Conservation (phyloP, 2,329 filamentous ascomycete species). For the Exserohilum turcica region DNA sequence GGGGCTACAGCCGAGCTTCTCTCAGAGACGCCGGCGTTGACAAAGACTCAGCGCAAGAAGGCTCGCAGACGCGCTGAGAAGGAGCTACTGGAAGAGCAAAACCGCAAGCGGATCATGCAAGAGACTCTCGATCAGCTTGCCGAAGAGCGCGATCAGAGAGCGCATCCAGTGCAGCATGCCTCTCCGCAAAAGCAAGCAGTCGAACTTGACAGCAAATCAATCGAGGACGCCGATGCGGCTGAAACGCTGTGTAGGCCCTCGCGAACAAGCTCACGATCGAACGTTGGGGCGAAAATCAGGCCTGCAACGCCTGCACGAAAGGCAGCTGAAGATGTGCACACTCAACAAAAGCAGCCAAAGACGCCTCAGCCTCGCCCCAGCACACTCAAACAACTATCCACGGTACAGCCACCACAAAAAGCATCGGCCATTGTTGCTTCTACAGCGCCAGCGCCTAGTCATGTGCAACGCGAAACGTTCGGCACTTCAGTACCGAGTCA, state of each 20-base stretch:
- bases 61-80: constrained; percentile 35
- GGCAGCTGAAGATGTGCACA: not conserved
- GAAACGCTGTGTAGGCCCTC: constrained; percentile 8
- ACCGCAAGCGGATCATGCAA: constrained; percentile 14
- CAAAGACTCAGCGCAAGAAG: constrained; percentile 34
- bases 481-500: constrained; percentile 16
- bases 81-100: constrained; percentile 17
- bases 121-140: constrained; percentile 11
- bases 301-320: constrained; percentile 16
- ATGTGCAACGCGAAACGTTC: constrained; percentile 10
- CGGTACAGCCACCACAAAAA: constrained; percentile 7
- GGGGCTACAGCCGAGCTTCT: constrained; percentile 2
- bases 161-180: not conserved
- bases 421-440: not conserved
- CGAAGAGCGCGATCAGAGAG: constrained; percentile 11
- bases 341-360: constrained; percentile 19
- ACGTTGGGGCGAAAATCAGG: constrained; percentile 37
- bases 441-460: constrained; percentile 1
- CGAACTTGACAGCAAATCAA: not conserved
- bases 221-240: not conserved
- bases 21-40: constrained; percentile 14
- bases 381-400: constrained; percentile 15
- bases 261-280: constrained; percentile 28
- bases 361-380: constrained; percentile 18
- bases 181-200: constrained; percentile 1